Evolutionary conservation across 805 yeast genomes (phyloP), one percentile per base, ranked within the genome.

Genomic region (Komagataella pastoris): DNA sequence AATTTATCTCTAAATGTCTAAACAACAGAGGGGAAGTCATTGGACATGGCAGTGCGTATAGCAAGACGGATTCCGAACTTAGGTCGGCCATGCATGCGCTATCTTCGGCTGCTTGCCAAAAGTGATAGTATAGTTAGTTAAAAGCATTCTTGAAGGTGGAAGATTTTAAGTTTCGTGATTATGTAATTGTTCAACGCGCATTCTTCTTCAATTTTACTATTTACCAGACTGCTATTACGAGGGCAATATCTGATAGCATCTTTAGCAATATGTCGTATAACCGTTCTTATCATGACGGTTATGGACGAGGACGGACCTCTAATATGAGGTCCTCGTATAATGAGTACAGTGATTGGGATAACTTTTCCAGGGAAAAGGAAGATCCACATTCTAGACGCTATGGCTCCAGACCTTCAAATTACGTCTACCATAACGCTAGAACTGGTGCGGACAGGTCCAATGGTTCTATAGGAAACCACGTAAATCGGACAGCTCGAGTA

Each of bases 51-150:
- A 19, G 44, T 7, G 53, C 19, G 2, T 40, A 46, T 14, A 51
- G 21, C 24, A 8, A 24, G 18, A 51, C 44, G 30, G 53, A 48
- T 45, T 50, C 53, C 7, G 50, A 46, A 19, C 17, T 51, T 3
- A 24, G 53, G 10, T 47, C 53, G 10, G 53, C 53, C 3, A 48
- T 51, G 51, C 48, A 12, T 23, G 53, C 47, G 1, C 24, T 30
- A 1, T 30, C 40, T 30, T 21, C 23, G 5, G 6, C 23, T 21
- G 23, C 23, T 21, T 21, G 23, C 23, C 23, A 21, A 21, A 21
- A 21, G 23, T 5, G 3, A 21, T 21, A 21, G 23, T 21, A 21
- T 21, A 21, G 6, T 21, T 21, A 21, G 23, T 21, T 21, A 21
- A 21, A 6, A 30, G 40, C 14, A 30, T 30, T 30, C 14, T 10